A percentile compares a stretch with the other conserved stretches of the same genome.
Evolutionary conservation across 352 stramenopile genomes (phyloP).

Genomic region (Phytophthora rubi): DNA sequence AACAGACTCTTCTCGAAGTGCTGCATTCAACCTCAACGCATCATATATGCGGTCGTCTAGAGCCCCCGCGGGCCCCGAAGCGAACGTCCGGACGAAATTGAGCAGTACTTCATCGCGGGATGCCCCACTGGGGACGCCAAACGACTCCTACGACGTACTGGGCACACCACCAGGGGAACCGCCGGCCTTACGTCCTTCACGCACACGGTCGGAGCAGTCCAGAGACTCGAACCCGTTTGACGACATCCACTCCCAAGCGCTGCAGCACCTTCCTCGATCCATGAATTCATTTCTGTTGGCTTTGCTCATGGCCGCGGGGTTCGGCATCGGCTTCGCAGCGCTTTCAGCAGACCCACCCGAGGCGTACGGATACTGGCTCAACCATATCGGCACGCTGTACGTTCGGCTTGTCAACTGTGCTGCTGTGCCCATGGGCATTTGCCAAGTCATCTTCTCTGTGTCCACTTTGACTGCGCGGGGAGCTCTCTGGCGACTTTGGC

Average conservation of each 20-base stretch:
- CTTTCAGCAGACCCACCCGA: constrained; percentile 37
- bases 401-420: constrained; percentile 61
- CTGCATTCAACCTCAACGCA: constrained; percentile 9
- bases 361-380: constrained; percentile 62
- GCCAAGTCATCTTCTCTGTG: constrained; percentile 61
- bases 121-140: constrained; percentile 38
- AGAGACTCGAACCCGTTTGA: constrained; percentile 24
- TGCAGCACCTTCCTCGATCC: constrained; percentile 35
- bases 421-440: constrained; percentile 68
- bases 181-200: constrained; percentile 33
- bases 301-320: constrained; percentile 43
- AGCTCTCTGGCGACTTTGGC: constrained; percentile 49
- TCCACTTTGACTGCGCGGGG: constrained; percentile 52
- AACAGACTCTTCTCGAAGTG: background rate
- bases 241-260: constrained; percentile 22
- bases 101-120: constrained; percentile 25
- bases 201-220: constrained; percentile 21
- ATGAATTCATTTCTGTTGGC: constrained; percentile 57
- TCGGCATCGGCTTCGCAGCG: constrained; percentile 45
- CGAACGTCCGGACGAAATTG: constrained; percentile 59
- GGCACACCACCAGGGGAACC: constrained; percentile 64
- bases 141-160: constrained; percentile 53
- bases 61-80: constrained; percentile 31
- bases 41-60: constrained; percentile 14
- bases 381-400: constrained; percentile 61